Evolutionary conservation across 2,329 filamentous ascomycete genomes (phyloP), one percentile per base, ranked within the genome.

Genomic region (Drechmeria coniospora): DNA sequence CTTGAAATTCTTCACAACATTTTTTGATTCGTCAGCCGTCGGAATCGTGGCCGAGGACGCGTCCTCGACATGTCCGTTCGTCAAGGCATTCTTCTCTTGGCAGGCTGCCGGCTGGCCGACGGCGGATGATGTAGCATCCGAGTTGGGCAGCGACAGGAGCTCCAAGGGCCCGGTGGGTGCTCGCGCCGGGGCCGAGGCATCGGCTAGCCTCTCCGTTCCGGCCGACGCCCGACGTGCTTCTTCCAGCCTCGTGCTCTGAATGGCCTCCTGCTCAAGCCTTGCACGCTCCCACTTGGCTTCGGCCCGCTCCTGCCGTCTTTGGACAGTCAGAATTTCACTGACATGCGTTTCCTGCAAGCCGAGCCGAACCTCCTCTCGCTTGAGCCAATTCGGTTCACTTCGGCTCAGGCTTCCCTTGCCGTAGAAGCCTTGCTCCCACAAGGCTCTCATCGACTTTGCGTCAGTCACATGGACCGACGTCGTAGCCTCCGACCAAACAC

Each of bases 401-500:
- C 92, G 74, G 57, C 86, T 94, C 32, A 95, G 60, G 41, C 64
- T 87, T 24, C 90, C 90, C 53, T 94, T 94, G 26, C 92, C 92
- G 53, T 87, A 98, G 55, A 98, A 98, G 5, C 90, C 90, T 57
- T 92, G 82, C 53, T 93, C 81, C 90, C 92, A 98, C 15, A 98
- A 55, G 1, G 77, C 82, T 30, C 79, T 67, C 36, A 92, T 76
- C 4, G 82, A 76, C 30, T 65, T 63, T 15, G 73, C 61, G 49
- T 94, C 78, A 12, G 73, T 82, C 31, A 98, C 65, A 47, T 93
- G 82, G 11, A 98, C 68, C 1, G 84, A 90, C 17, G 76, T 72
- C 4, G 83, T 92, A 31, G 77, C 70, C 2, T 69, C 55, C n/a
- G 83, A 87, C 64, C 87, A 94, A 38, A 78, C 68, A 27, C 78